A percentile compares a stretch with the other conserved stretches of the same genome.
Evolutionary conservation across 2,329 filamentous ascomycete species (phyloP).

Genomic region (Penicillium sp.): DNA sequence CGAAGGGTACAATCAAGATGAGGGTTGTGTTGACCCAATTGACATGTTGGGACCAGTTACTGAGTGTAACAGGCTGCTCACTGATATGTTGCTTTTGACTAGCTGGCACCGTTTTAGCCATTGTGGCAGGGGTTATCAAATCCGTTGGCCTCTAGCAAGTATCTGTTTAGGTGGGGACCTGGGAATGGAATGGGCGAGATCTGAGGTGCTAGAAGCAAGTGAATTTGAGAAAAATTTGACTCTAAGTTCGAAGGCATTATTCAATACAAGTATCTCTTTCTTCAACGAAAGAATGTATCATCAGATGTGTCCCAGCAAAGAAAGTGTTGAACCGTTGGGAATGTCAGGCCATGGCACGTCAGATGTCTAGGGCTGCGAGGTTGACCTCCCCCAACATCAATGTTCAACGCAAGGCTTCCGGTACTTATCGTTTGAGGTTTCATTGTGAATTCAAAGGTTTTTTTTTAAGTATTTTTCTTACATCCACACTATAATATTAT

Average conservation of each 20-base stretch:
- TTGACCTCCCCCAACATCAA: not conserved
- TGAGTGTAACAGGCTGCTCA: constrained; percentile 70
- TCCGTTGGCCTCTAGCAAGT: not conserved
- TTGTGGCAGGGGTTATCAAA: not conserved
- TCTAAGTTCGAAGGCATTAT: not conserved
- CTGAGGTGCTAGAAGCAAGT: too few relatives aligned
- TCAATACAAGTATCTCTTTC: not conserved
- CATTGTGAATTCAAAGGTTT: too few relatives aligned
- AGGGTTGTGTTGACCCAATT: constrained; percentile 84
- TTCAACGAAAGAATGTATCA: not conserved
- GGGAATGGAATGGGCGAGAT: not conserved
- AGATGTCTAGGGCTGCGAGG: too few relatives aligned
- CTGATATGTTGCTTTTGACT: constrained; percentile 70
- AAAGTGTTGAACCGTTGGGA: constrained; percentile 13
- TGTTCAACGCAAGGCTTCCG: too few relatives aligned
- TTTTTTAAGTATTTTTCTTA: too few relatives aligned
- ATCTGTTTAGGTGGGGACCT: too few relatives aligned
- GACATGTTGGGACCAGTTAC: constrained; percentile 83
- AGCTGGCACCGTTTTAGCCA: not conserved
- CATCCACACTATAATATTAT: too few relatives aligned
- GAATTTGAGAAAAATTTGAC: too few relatives aligned
- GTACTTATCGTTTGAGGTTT: too few relatives aligned
- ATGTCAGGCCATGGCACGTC: constrained; percentile 3
- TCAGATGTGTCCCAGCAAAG: constrained; percentile 1
- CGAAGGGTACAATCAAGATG: constrained; percentile 70